Percentiles rank a stretch among this genome's conserved stretches.
Conservation (phyloP, 2,329 filamentous ascomycete species). For the Penicillium sp. region DNA sequence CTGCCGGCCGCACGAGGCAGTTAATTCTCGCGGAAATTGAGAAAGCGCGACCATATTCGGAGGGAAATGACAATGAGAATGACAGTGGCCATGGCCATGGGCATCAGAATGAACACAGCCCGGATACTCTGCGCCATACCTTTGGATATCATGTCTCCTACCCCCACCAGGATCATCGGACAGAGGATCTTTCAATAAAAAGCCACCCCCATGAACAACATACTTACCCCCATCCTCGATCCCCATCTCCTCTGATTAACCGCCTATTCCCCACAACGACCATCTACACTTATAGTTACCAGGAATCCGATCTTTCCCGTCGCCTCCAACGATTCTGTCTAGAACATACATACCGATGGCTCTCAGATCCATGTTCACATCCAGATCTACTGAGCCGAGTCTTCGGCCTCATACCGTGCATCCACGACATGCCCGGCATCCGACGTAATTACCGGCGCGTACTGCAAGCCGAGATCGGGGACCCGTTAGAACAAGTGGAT, state of each 20-base stretch:
- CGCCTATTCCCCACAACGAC: constrained; percentile 27
- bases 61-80: background rate
- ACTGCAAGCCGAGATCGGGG: constrained; percentile 24
- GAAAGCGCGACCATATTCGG: background rate
- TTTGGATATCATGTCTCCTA: constrained; percentile 22
- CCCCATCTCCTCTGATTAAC: constrained; percentile 24
- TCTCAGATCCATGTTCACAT: constrained; percentile 42
- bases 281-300: constrained; percentile 61
- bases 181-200: background rate
- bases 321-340: constrained; percentile 69
- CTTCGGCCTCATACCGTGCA: constrained; percentile 33
- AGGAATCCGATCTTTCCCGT: constrained; percentile 72
- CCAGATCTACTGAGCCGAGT: constrained; percentile 21
- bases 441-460: constrained; percentile 18
- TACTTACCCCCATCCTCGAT: constrained; percentile 11
- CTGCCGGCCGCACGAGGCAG: constrained; percentile 14
- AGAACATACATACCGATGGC: constrained; percentile 66
- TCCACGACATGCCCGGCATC: constrained; percentile 27
- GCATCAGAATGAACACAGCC: background rate
- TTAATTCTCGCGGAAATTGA: constrained; percentile 24
- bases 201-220: background rate
- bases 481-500: constrained; percentile 19
- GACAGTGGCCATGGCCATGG: background rate
- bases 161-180: background rate
- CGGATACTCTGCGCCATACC: background rate